These are phyloP conservation scores for Hibiscus syriacus DNA, from an alignment of 345 rosid genomes.

Conservation along the genomic window DNA sequence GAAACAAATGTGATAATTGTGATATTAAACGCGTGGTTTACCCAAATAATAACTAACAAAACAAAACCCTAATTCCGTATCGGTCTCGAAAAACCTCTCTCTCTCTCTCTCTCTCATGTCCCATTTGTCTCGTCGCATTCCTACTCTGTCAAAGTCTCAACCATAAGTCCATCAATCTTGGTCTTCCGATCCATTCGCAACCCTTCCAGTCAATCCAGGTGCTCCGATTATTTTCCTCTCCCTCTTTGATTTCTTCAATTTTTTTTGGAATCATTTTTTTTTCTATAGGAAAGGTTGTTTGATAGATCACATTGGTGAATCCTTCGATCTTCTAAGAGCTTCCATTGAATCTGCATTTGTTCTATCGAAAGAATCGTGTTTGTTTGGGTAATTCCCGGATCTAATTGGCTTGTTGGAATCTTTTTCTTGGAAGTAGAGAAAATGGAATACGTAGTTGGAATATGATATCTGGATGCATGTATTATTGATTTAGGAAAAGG, in stretches of 20 bases:
- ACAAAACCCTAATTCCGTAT: constrained; percentile 50
- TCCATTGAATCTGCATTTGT: constrained; percentile 1
- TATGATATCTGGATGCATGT: not conserved
- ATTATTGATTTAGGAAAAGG: not conserved
- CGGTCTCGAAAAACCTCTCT: constrained; percentile 33
- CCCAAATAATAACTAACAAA: not conserved
- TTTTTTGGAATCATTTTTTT: not conserved
- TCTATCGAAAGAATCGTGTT: not conserved
- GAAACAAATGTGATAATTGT: too few species aligned
- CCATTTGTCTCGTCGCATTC: not conserved
- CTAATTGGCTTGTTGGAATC: not conserved
- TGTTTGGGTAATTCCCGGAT: not conserved
- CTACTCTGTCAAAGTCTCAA: not conserved
- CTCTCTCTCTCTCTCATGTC: constrained; percentile 11
- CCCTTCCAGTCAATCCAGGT: constrained; percentile 9
- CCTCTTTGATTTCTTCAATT: not conserved
- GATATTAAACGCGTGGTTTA: too few species aligned
- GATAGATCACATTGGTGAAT: not conserved
- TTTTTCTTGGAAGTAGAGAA: not conserved
- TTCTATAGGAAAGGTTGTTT: not conserved
- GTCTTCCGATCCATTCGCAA: constrained; percentile 14
- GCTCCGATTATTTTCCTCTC: not conserved
- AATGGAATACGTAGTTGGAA: not conserved
- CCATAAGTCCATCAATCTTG: constrained; percentile 9
- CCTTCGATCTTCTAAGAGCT: not conserved